Base-by-base conservation (phyloP, 305 asterid species). In the Fraxinus paxiana region DNA sequence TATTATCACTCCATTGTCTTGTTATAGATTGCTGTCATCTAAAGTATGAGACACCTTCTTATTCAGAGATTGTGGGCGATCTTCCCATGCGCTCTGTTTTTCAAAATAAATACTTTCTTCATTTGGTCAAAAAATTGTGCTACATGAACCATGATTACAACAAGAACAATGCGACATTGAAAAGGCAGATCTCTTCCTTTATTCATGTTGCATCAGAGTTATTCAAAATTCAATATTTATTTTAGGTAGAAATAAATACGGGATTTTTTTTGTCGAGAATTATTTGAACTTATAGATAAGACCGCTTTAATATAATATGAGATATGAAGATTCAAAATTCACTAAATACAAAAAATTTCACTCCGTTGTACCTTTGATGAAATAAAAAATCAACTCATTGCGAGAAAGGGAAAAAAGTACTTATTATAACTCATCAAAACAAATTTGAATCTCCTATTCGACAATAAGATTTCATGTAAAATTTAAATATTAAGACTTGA, bases 1-100 rank as follows among this genome's bases (percentile, higher is more conserved):
- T 33, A 33, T 33, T 33, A 33, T 33, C 37, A 33, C 37, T 33
- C 7, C 13, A 7, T 63, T 22, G n/a, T 7, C 72, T 7, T 24
- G 34, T 20, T 24, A 63, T 22, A 2, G 72, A 30, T 63, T 63
- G 33, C 72, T 63, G 5, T 24, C 72, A 24, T 24, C 34, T 3
- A 10, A 63, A 63, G 72, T 2, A 77, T 30, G 72, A 31, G 12
- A 5, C 65, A 38, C 17, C 65, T 9, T 15, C 65, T 9, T 15
- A 22, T 65, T 78, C 65, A 78, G 71, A 78, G 81, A 63, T 78
- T 78, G 81, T 78, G 76, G 46, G 63, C 81, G 80, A 56, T 59
- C 73, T 17, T 77, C 10, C 20, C 18, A 7, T 12, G 10, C 33
- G 9, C 5, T 31, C 8, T 24, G 12, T 10, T 75, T n/a, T 41